Percentiles rank a stretch among this genome's conserved stretches.
Conservation (phyloP, 1,284 basidiomycete genomes). For the Naganishia sp. region DNA sequence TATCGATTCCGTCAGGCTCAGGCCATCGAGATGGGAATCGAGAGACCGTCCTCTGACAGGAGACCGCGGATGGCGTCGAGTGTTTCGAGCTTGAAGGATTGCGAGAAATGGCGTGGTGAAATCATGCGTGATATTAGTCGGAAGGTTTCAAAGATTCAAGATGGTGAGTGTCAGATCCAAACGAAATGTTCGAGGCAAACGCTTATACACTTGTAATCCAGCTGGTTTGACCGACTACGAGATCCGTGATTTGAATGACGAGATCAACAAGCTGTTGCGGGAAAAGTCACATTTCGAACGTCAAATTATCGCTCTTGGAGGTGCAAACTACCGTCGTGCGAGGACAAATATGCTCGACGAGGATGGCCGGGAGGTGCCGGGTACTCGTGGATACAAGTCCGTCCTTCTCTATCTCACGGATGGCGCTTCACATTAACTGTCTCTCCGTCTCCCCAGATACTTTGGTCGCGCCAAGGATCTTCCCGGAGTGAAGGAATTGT, state of each 20-base stretch:
- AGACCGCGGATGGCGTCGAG: conserved; percentile 85
- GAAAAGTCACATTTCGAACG: conserved; percentile 98
- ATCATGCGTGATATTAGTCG: conserved; percentile 90
- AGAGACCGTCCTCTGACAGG: conserved; percentile 69
- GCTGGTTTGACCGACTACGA: conserved; percentile 94
- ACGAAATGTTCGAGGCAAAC: neutral
- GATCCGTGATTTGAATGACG: conserved; percentile 93
- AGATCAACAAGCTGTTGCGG: conserved; percentile 92
- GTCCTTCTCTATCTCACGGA: conserved; percentile 44
- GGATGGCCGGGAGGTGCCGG: conserved; percentile 90
- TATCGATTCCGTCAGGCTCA: conserved; percentile 98
- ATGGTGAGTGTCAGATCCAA: conserved; percentile 62
- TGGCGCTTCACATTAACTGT: neutral
- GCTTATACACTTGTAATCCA: conserved; percentile 46
- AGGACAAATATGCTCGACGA: conserved; percentile 83
- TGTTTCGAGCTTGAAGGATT: conserved; percentile 87
- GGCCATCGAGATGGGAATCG: conserved; percentile 88
- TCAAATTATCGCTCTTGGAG: conserved; percentile 90
- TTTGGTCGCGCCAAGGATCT: conserved; percentile 96
- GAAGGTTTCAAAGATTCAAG: conserved; percentile 97
- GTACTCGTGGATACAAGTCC: conserved; percentile 97
- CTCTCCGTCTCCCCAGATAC: conserved; percentile 62
- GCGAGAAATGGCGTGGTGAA: conserved; percentile 93
- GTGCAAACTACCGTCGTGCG: conserved; percentile 92
- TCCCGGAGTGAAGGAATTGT: conserved; percentile 92